Evolutionary conservation across 169 alveolate species (phyloP).

Genomic region (Plasmodium adleri): DNA sequence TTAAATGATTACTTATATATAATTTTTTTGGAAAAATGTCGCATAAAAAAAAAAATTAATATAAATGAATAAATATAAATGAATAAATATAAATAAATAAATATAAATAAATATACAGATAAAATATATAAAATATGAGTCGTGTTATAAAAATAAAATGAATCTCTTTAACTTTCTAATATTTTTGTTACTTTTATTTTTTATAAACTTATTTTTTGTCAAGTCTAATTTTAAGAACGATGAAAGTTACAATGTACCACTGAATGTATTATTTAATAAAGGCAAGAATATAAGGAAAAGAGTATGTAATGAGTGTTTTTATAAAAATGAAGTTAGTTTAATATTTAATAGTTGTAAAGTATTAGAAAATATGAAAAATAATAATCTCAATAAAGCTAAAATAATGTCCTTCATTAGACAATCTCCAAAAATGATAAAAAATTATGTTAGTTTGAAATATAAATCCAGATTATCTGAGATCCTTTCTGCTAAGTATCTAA

Average conservation of each 20-base stretch:
- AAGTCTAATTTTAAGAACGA: slow-evolving; percentile 40
- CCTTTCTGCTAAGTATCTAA: slow-evolving; percentile 3
- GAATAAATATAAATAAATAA: not conserved
- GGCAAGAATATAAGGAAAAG: slow-evolving; percentile 51
- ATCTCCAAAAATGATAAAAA: slow-evolving; percentile 27
- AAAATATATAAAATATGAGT: no score
- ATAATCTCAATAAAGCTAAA: slow-evolving; percentile 7
- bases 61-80: not conserved
- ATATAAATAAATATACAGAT: not conserved
- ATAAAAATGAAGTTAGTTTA: slow-evolving; percentile 51
- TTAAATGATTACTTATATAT: no score
- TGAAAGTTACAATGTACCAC: slow-evolving; percentile 31
- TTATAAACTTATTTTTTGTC: slow-evolving; percentile 55
- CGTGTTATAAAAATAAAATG: slow-evolving; percentile 7
- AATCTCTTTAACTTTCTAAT: slow-evolving; percentile 14
- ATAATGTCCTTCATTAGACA: slow-evolving; percentile 20
- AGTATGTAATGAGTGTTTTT: slow-evolving; percentile 67
- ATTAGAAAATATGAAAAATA: slow-evolving; percentile 29
- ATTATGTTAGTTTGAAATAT: slow-evolving; percentile 17
- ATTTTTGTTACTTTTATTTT: slow-evolving; percentile 32
- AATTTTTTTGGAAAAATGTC: no score
- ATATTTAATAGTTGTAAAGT: slow-evolving; percentile 65
- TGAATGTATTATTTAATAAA: slow-evolving; percentile 44
- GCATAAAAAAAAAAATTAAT: not conserved
- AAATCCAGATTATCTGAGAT: not conserved